These are phyloP conservation scores for Ophiostoma pallidulum DNA, from an alignment of 2,329 filamentous ascomycete species.

Conservation along the genomic window DNA sequence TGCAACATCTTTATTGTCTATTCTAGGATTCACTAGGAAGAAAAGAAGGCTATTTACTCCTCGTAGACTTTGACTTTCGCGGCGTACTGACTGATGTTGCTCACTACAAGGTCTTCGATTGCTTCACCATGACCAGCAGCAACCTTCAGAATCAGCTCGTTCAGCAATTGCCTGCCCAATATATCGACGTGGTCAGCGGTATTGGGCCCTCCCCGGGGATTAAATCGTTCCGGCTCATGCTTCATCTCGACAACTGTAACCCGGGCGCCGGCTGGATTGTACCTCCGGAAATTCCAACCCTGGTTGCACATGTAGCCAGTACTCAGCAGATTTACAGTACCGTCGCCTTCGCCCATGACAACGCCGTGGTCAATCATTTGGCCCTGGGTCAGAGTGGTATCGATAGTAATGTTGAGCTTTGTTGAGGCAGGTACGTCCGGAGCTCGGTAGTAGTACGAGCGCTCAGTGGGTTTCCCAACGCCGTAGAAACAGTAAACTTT, in stretches of 20 bases:
- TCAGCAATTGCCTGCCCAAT: conserved; percentile 75
- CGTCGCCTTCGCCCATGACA: conserved; percentile 91
- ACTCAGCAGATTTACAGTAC: conserved; percentile 87
- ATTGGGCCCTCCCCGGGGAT: conserved; percentile 61
- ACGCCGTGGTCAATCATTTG: conserved; percentile 69
- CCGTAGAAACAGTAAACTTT: conserved; percentile 98
- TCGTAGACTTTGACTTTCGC: conserved; percentile 76
- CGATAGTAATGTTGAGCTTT: conserved; percentile 64
- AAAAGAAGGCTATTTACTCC: conserved; percentile 30
- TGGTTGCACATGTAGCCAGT: conserved; percentile 94
- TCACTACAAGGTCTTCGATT: conserved; percentile 69
- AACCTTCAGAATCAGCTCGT: conserved; percentile 80
- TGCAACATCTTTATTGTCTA: too few relatives aligned
- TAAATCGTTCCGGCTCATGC: conserved; percentile 89
- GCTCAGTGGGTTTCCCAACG: conserved; percentile 85
- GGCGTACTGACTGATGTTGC: conserved; percentile 74
- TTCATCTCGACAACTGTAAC: conserved; percentile 91
- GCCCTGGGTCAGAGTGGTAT: conserved; percentile 51
- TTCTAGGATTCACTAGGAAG: neutral
- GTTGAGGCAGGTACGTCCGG: conserved; percentile 56
- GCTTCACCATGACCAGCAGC: conserved; percentile 75
- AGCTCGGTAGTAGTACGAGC: conserved; percentile 78
- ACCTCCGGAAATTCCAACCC: conserved; percentile 88
- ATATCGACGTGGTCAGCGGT: conserved; percentile 95
- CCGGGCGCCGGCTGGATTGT: conserved; percentile 76